Conservation (phyloP, 2,329 filamentous ascomycete species). For the Dothidotthia symphoricarpi region DNA sequence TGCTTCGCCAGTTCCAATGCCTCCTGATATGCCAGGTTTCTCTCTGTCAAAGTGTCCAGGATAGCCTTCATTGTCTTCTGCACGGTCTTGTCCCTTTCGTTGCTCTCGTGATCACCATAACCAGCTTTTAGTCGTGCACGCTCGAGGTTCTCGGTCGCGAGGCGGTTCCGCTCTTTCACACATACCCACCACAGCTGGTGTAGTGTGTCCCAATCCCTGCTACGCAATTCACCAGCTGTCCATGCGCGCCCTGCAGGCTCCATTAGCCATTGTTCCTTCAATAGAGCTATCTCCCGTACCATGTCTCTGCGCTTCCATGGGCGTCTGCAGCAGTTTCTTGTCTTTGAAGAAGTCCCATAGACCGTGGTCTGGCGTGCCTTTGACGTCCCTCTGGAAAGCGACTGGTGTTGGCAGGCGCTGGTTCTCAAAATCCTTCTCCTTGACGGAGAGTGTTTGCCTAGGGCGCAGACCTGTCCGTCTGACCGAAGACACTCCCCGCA, state of each 20-base stretch:
- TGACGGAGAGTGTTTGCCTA: constrained; percentile 70
- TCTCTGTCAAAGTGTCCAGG: constrained; percentile 80
- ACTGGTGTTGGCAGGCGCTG: constrained; percentile 67
- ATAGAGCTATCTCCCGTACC: constrained; percentile 48
- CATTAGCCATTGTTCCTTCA: constrained; percentile 1
- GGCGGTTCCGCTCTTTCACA: constrained; percentile 82
- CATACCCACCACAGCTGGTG: constrained; percentile 95
- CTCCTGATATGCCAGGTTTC: constrained; percentile 84
- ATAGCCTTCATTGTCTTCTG: constrained; percentile 75
- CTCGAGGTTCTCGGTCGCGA: constrained; percentile 74
- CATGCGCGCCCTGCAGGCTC: constrained; percentile 65
- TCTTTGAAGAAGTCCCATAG: constrained; percentile 88
- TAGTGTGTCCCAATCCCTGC: constrained; percentile 91
- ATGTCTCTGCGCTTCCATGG: constrained; percentile 67
- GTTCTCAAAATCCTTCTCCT: constrained; percentile 54
- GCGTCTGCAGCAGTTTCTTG: constrained; percentile 66
- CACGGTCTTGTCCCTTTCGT: constrained; percentile 65
- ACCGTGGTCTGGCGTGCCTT: constrained; percentile 72
- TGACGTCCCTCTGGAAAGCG: constrained; percentile 58
- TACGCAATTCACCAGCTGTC: constrained; percentile 79
- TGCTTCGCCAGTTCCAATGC: constrained; percentile 60
- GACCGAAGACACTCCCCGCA: constrained; percentile 78
- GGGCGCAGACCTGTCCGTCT: constrained; percentile 67
- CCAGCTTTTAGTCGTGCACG: constrained; percentile 65
- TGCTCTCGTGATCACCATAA: constrained; percentile 70